Percentiles rank a stretch among this genome's conserved stretches.
These are phyloP conservation scores for Naganishia kalamii DNA, from an alignment of 768 basidiomycete genomes.

Conservation along the genomic window DNA sequence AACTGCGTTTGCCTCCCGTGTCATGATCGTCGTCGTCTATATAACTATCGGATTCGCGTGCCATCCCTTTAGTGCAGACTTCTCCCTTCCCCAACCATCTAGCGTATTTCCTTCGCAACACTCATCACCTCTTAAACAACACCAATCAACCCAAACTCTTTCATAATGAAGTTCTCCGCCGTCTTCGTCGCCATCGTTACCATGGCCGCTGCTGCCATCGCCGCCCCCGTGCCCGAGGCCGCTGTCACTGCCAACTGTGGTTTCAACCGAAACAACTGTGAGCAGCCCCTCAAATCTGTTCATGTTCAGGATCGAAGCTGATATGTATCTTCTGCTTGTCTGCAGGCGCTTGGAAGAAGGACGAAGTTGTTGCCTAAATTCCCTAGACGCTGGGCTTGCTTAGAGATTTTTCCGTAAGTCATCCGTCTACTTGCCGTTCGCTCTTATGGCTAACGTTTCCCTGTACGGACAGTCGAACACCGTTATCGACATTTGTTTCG, in stretches of 20 bases:
- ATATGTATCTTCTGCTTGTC: background rate
- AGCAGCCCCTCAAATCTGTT: constrained; percentile 8
- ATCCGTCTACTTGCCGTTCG: too few species aligned
- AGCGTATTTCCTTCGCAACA: background rate
- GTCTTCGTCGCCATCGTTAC: constrained; percentile 33
- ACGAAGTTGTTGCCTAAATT: background rate
- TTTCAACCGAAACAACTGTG: constrained; percentile 22
- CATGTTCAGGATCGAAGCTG: background rate
- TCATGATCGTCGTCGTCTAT: constrained; percentile 3
- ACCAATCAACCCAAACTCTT: background rate
- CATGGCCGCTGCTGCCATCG: constrained; percentile 32
- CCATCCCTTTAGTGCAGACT: background rate
- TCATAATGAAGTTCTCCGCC: constrained; percentile 38
- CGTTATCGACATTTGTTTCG: background rate
- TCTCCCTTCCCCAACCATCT: background rate
- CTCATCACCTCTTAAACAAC: background rate
- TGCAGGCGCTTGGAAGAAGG: constrained; percentile 21
- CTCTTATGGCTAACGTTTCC: too few species aligned
- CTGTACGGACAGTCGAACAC: too few species aligned
- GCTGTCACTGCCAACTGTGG: constrained; percentile 25
- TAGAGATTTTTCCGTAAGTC: background rate
- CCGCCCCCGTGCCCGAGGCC: constrained; percentile 34
- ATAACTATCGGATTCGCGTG: constrained; percentile 1
- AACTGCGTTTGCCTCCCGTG: background rate
- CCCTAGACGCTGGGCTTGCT: background rate